Evolutionary conservation across 2,329 filamentous ascomycete genomes (phyloP).

Genomic region (Exophiala mesophila): DNA sequence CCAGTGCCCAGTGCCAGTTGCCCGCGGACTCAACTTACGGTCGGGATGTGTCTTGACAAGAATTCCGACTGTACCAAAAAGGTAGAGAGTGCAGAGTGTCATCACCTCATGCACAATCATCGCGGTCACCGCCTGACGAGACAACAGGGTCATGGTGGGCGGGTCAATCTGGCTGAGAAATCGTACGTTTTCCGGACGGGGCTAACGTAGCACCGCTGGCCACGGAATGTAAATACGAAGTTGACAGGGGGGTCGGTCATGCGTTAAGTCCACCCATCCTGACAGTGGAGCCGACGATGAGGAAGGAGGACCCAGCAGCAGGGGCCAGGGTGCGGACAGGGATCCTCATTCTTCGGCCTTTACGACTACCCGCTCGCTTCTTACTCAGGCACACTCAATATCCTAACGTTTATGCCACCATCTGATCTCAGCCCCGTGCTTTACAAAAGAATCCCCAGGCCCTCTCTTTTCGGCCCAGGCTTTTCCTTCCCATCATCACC

Average conservation of each 20-base stretch:
- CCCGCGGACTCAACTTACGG: too few relatives aligned
- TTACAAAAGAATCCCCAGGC: constrained; percentile 22
- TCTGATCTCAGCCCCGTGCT: constrained; percentile 15
- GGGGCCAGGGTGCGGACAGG: constrained; percentile 5
- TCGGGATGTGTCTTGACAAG: too few relatives aligned
- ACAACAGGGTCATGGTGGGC: too few relatives aligned
- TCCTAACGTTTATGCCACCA: constrained; percentile 12
- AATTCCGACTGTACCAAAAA: too few relatives aligned
- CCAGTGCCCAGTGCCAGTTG: too few relatives aligned
- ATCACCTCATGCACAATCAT: too few relatives aligned
- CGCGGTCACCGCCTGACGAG: too few relatives aligned
- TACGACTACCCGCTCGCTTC: constrained; percentile 14
- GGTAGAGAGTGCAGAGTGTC: too few relatives aligned
- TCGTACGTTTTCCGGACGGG: background rate
- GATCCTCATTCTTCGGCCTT: constrained; percentile 11
- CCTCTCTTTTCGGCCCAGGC: constrained; percentile 10
- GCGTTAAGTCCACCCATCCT: background rate
- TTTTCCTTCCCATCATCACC: constrained; percentile 13
- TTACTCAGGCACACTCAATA: constrained; percentile 22
- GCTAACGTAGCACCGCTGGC: background rate
- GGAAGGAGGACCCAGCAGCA: too few relatives aligned
- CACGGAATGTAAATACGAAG: background rate
- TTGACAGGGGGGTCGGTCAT: background rate
- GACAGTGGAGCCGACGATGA: background rate
- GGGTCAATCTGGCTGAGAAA: background rate